A percentile compares a stretch with the other conserved stretches of the same genome.
Evolutionary conservation across 768 basidiomycete species (phyloP).

Genomic region (Pleurotus salmoneostramineus): DNA sequence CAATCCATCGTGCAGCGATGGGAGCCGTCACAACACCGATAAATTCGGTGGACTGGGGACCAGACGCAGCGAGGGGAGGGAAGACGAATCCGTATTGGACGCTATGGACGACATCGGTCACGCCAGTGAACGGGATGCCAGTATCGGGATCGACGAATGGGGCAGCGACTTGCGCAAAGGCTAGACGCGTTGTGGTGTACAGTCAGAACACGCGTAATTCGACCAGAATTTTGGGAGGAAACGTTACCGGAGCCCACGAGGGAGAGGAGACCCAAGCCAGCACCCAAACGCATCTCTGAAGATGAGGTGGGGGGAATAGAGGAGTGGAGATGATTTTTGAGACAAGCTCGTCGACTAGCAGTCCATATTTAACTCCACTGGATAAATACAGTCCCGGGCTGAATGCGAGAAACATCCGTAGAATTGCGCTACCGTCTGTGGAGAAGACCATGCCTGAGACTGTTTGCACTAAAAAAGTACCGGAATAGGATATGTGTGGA

Average conservation of each 20-base stretch:
- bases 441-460: background rate
- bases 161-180: slow-evolving; percentile 38
- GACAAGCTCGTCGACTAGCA: background rate
- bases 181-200: slow-evolving; percentile 20
- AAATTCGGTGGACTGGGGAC: slow-evolving; percentile 44
- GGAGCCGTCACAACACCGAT: slow-evolving; percentile 63
- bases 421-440: background rate
- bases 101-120: slow-evolving; percentile 35
- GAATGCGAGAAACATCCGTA: background rate
- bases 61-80: slow-evolving; percentile 39
- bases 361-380: slow-evolving; percentile 2
- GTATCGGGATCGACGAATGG: slow-evolving; percentile 47
- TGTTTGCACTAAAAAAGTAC: too few species aligned
- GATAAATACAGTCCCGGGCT: background rate
- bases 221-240: slow-evolving; percentile 10
- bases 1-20: slow-evolving; percentile 50
- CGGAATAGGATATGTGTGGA: too few species aligned
- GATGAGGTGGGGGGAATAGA: background rate
- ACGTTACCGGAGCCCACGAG: slow-evolving; percentile 27
- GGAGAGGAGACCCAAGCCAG: slow-evolving; percentile 22
- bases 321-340: background rate
- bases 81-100: slow-evolving; percentile 50
- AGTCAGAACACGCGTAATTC: background rate
- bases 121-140: slow-evolving; percentile 50
- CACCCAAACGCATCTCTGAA: slow-evolving; percentile 13